Base-by-base conservation (phyloP, 2,329 filamentous ascomycete species). In the Phoma herbarum region DNA sequence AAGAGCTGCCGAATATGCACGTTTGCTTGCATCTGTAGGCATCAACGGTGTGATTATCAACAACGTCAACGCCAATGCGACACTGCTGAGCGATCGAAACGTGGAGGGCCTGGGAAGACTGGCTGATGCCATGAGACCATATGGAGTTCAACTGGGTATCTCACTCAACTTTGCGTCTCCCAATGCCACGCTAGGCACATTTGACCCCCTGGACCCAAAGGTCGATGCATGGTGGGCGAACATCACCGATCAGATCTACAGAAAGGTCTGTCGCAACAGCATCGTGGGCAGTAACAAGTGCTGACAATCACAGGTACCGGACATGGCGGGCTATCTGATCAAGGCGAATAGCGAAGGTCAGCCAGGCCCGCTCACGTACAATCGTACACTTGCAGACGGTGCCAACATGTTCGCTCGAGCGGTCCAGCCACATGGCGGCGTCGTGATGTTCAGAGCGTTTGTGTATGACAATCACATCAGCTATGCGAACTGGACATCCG, bases 381-480 rank as follows among this genome's bases (percentile, higher is more conserved):
- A 89, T 66, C 85, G 89, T 11, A 91, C 88, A 0, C 80, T 91
- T 0, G 82, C 88, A 2, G 81, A 90, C 26, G 88, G 87, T 1
- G 88, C 88, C 4, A 90, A 90, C 65, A 76, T 91, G 55, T 91
- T 91, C 64, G 88, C 88, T 75, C 97, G 87, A 66, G 91, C 92
- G 65, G 92, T 90, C 79, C 97, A 96, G 55, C 92, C 92, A 79
- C 97, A 98, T 47, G 95, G 95, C 75, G 93, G 93, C 74, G 95
- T 89, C 29, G 80, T 90, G 52, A 86, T 91, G 84, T 91, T 89
- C 78, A 84, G 89, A 1, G 88, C 89, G 1, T 91, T 91, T 64
- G 88, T 91, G 1, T 91, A 91, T 70, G 82, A 91, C 66, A 78
- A 83, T 42, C 75, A 79, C 8, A 73, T 88, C 60, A 82, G 85